phyloP scores from a whole-genome alignment of 202 grass and related monocot species.

The Carex arenaria region DNA sequence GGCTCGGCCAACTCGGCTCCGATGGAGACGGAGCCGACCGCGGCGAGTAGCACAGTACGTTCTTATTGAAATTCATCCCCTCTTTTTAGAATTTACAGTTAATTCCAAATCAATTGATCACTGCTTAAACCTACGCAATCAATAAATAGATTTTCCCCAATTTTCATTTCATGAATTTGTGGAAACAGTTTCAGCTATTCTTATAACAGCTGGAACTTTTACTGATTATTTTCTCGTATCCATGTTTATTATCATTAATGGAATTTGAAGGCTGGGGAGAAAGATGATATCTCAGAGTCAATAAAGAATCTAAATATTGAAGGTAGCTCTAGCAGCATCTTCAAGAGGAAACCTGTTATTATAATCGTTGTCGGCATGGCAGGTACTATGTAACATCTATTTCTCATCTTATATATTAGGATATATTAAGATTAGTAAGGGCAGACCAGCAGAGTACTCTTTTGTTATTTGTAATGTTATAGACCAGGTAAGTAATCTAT shows the following conservation, averaged over 20 bases:
- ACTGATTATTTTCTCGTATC: not conserved
- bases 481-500: not conserved
- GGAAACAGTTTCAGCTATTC: not conserved
- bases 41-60: not conserved
- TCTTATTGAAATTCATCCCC: not conserved
- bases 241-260: slow-evolving; percentile 40
- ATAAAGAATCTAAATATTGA: slow-evolving; percentile 57
- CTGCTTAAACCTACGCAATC: too few relatives aligned
- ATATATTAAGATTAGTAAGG: not conserved
- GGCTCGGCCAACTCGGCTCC: slow-evolving; percentile 25
- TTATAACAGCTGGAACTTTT: not conserved
- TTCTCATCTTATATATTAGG: not conserved
- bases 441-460: not conserved
- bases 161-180: not conserved
- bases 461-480: not conserved
- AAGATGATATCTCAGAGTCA: slow-evolving; percentile 72
- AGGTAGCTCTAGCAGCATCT: slow-evolving; percentile 28
- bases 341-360: slow-evolving; percentile 91
- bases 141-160: too few relatives aligned
- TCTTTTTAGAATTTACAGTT: not conserved
- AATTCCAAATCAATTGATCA: not conserved
- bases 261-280: slow-evolving; percentile 37
- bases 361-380: slow-evolving; percentile 92
- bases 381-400: slow-evolving; percentile 24
- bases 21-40: slow-evolving; percentile 41